Evolutionary conservation across 2,329 filamentous ascomycete genomes (phyloP).

Genomic region (Xylaria sp.): DNA sequence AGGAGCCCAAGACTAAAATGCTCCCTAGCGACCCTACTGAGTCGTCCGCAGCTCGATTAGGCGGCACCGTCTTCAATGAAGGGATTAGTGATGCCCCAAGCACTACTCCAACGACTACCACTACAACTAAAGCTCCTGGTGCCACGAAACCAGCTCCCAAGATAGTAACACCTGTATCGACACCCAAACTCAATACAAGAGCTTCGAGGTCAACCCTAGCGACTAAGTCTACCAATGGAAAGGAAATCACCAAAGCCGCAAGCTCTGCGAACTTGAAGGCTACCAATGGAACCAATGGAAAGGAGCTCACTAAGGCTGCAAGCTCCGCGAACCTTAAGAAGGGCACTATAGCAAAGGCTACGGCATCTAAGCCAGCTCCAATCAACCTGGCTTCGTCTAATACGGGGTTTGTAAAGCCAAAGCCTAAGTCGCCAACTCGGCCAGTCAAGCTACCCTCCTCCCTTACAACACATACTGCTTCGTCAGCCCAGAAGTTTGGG

Average conservation of each 20-base stretch:
- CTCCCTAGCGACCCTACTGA: conserved; percentile 50
- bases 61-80: conserved; percentile 37
- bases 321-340: conserved; percentile 51
- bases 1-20: conserved; percentile 51
- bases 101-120: conserved; percentile 38
- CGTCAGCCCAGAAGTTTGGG: conserved; percentile 73
- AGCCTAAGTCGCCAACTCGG: conserved; percentile 75
- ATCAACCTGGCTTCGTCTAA: conserved; percentile 56
- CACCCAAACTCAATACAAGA: conserved; percentile 51
- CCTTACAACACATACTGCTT: conserved; percentile 75
- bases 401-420: conserved; percentile 66
- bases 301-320: conserved; percentile 38
- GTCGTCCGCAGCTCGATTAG: conserved; percentile 41
- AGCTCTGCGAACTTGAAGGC: conserved; percentile 36
- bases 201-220: conserved; percentile 53
- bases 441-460: conserved; percentile 74
- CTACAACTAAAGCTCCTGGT: conserved; percentile 51
- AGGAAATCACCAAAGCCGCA: conserved; percentile 50
- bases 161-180: conserved; percentile 41
- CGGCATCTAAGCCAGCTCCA: conserved; percentile 56
- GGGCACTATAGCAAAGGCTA: conserved; percentile 47
- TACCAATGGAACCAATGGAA: conserved; percentile 51
- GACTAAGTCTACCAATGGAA: conserved; percentile 52
- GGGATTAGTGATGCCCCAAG: conserved; percentile 39
- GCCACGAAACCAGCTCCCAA: conserved; percentile 43